phyloP scores from a whole-genome alignment of 345 rosid genomes.

The Sisymbrium altissimum region DNA sequence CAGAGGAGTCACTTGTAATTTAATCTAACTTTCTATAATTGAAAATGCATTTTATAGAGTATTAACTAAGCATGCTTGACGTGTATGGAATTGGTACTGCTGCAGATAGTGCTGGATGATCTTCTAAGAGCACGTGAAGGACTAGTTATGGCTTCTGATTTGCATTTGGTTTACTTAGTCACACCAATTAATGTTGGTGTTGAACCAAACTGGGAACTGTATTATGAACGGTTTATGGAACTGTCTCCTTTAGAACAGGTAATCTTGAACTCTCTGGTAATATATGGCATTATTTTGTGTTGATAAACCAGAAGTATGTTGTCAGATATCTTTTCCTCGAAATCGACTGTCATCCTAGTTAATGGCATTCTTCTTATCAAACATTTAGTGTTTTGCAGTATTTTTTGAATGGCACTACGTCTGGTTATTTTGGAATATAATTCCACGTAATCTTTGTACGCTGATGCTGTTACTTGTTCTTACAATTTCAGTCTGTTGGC shows the following conservation, averaged over 20 bases:
- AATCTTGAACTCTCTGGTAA: conserved; percentile 20
- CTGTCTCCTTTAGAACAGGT: conserved; percentile 89
- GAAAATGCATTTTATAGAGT: not conserved
- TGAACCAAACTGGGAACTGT: conserved; percentile 96
- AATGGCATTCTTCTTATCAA: not conserved
- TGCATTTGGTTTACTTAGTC: conserved; percentile 87
- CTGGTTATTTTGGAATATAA: not conserved
- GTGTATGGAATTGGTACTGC: conserved; percentile 29
- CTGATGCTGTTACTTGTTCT: conserved; percentile 21
- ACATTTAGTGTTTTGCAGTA: not conserved
- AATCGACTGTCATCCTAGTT: conserved; percentile 9
- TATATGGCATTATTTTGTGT: not conserved
- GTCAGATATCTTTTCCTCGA: not conserved
- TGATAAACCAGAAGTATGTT: conserved; percentile 12
- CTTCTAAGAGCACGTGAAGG: conserved; percentile 97
- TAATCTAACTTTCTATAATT: conserved; percentile 19
- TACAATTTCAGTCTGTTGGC: conserved; percentile 79
- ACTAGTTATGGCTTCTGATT: conserved; percentile 92
- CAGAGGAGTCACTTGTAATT: conserved; percentile 94
- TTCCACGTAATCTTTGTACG: not conserved
- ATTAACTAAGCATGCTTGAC: conserved; percentile 17
- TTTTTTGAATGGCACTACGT: conserved; percentile 1
- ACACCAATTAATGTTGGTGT: conserved; percentile 92
- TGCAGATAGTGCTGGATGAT: conserved; percentile 89
- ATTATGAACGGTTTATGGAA: conserved; percentile 83